Percentiles rank a stretch among this genome's conserved stretches.
These are phyloP conservation scores for Bruguiera hainesii DNA, from an alignment of 441 rosid species.

Conservation along the genomic window DNA sequence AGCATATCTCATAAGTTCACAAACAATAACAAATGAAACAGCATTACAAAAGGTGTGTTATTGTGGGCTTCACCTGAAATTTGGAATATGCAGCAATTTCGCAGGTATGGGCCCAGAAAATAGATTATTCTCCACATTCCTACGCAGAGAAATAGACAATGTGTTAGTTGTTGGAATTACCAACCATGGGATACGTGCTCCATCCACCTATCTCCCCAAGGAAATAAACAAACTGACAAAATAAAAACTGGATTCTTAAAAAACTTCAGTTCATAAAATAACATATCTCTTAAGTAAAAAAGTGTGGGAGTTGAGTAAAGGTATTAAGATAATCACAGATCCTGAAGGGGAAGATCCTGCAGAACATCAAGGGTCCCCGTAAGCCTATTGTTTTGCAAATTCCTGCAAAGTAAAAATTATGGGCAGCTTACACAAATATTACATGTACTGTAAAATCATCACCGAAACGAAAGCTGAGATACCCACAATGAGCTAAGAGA, in stretches of 20 bases:
- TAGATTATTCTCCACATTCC: conserved; percentile 81
- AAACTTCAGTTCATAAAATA: background rate
- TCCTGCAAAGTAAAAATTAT: conserved; percentile 41
- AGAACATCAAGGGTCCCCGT: conserved; percentile 71
- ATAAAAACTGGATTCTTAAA: conserved; percentile 1
- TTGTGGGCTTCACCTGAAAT: conserved; percentile 56
- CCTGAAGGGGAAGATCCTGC: conserved; percentile 67
- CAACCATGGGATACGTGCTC: background rate
- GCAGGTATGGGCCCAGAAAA: conserved; percentile 90
- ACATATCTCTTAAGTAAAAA: background rate
- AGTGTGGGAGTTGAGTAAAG: background rate
- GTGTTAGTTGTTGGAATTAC: conserved; percentile 23
- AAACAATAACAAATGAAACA: background rate
- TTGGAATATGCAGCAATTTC: conserved; percentile 55
- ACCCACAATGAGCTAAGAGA: conserved; percentile 29
- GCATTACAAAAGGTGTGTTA: background rate
- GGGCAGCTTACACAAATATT: background rate
- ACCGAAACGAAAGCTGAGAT: background rate
- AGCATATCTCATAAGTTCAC: background rate
- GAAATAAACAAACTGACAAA: background rate
- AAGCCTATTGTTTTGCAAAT: conserved; percentile 79
- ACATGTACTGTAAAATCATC: background rate
- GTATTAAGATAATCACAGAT: conserved; percentile 48
- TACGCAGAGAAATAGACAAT: conserved; percentile 26
- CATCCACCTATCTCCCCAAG: background rate